phyloP scores from a whole-genome alignment of 2,329 filamentous ascomycete species.

The Fonsecaea nubica region DNA sequence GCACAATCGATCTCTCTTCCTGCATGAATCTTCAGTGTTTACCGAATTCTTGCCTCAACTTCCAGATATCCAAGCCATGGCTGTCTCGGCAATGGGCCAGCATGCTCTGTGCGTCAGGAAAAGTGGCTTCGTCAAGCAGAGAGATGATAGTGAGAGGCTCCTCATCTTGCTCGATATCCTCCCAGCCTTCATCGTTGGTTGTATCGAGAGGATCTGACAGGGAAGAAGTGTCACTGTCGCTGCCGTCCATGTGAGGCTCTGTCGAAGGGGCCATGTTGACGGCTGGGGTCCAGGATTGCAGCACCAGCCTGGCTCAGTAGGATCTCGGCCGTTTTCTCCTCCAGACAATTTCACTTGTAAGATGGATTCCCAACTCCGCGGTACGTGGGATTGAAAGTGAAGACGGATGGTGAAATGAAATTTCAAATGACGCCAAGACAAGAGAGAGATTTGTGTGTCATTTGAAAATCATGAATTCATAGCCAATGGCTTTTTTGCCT shows the following conservation, averaged over 20 bases:
- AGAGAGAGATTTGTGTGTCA: not conserved
- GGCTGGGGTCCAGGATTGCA: not conserved
- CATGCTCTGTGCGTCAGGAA: slow-evolving; percentile 69
- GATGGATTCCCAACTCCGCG: not conserved
- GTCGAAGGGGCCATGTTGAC: slow-evolving; percentile 12
- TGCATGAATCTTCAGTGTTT: slow-evolving; percentile 40
- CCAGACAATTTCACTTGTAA: not conserved
- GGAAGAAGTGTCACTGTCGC: slow-evolving; percentile 28
- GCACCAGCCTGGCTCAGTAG: not conserved
- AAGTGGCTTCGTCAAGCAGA: slow-evolving; percentile 71
- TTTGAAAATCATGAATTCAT: not conserved
- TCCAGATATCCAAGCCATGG: slow-evolving; percentile 71
- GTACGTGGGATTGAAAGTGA: not conserved
- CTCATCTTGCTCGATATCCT: slow-evolving; percentile 66
- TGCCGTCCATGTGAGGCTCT: slow-evolving; percentile 12
- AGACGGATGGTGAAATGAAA: not conserved
- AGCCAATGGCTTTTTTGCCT: not conserved
- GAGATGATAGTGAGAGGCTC: slow-evolving; percentile 70
- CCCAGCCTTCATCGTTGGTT: slow-evolving; percentile 60
- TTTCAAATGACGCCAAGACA: slow-evolving; percentile 25
- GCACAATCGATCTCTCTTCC: slow-evolving; percentile 20
- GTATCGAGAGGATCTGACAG: slow-evolving; percentile 50
- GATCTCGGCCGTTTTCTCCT: not conserved
- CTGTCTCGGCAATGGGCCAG: slow-evolving; percentile 71
- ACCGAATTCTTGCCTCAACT: slow-evolving; percentile 61